Evolutionary conservation across 129 eudicot species (phyloP), one percentile per base, ranked within the genome.

Genomic region (Flaveria ramosissima): DNA sequence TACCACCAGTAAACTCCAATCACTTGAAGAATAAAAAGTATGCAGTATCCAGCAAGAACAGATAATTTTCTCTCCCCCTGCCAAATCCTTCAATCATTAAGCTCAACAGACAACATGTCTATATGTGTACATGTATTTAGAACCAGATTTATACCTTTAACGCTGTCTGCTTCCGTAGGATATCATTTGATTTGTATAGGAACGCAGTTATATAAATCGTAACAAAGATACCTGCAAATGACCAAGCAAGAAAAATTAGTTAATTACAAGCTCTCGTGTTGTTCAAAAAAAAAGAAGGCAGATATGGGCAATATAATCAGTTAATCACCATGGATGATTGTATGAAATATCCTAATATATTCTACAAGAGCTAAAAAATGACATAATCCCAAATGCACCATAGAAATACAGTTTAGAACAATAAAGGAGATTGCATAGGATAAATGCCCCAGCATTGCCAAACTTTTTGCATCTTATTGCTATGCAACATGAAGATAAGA

Each of bases 101-200:
- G 42, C 32, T 81, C 47, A 14, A 63, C 42, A 39, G 27, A 21
- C 13, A 9, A 41, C 19, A n/a, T 43, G 39, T 62, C 5, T 10
- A 45, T 3, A 21, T 41, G 14, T 20, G 16, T 23, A 65, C 9
- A 80, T 17, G 6, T 56, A 4, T 11, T 77, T 20, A 47, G 62
- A 51, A 67, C 77, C 24, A 65, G 26, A 57, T 32, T 46, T 0
- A 45, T 67, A 88, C 93, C 93, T 88, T 88, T 57, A 88, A 68
- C 36, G 90, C 88, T 63, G 93, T 86, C 84, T 92, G 97, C 83
- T 89, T 92, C 62, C 84, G 82, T 59, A 92, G 86, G 83, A 92
- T 85, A 72, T 83, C 96, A 65, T 92, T 89, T 11, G 97, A 92
- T 82, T 92, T 92, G 86, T 85, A 87, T 92, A 92, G 73, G 81